phyloP scores from a whole-genome alignment of 2,329 filamentous ascomycete genomes.

The Aspergillus pseudoviridinutans region DNA sequence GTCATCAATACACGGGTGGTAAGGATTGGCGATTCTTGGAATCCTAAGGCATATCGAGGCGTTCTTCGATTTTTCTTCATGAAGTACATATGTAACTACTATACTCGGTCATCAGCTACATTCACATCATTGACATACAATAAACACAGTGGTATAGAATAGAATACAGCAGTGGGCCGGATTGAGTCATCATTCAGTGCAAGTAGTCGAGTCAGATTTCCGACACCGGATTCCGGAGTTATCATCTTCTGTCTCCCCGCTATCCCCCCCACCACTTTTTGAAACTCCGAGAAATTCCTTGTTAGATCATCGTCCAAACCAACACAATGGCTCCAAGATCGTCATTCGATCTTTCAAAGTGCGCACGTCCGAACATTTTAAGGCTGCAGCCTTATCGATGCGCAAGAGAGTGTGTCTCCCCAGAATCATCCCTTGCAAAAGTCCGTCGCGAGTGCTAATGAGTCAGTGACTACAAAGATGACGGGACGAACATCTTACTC shows the following conservation, averaged over 20 bases:
- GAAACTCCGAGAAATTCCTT: constrained; percentile 5
- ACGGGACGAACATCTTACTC: constrained; percentile 90
- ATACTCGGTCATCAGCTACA: not conserved
- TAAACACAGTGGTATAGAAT: not conserved
- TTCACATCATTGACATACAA: not conserved
- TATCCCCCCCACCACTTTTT: constrained; percentile 15
- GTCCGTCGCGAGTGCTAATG: constrained; percentile 19
- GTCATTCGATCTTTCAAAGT: constrained; percentile 69
- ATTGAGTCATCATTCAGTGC: not conserved
- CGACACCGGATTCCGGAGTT: constrained; percentile 16
- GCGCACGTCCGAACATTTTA: constrained; percentile 72
- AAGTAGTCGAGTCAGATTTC: not conserved
- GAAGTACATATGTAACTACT: constrained; percentile 11
- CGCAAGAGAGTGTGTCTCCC: constrained; percentile 66
- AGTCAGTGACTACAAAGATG: constrained; percentile 92
- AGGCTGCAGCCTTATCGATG: constrained; percentile 75
- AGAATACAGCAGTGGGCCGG: not conserved
- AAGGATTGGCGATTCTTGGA: not conserved
- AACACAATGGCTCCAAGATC: constrained; percentile 35
- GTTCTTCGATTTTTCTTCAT: constrained; percentile 6
- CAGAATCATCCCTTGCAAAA: constrained; percentile 4
- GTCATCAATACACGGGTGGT: constrained; percentile 9
- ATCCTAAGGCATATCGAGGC: constrained; percentile 15
- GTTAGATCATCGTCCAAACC: not conserved
- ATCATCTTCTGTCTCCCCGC: constrained; percentile 13